phyloP scores from a whole-genome alignment of 2,329 filamentous ascomycete species.

The Botrytis porri region DNA sequence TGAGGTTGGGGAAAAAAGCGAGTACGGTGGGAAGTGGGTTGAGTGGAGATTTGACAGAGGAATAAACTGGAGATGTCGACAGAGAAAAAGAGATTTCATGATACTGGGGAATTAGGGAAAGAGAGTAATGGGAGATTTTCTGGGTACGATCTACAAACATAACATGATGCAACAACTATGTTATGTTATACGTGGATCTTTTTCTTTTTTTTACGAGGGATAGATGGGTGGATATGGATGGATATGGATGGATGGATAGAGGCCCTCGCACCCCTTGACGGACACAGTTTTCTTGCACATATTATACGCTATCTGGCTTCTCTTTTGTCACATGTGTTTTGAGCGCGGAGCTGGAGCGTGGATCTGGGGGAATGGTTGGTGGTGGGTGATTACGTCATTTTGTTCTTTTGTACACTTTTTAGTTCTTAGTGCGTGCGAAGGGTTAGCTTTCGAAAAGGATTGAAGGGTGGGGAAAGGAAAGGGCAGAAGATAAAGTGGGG shows the following conservation, averaged over 20 bases:
- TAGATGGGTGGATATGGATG: not conserved
- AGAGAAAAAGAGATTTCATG: not conserved
- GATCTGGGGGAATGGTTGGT: not conserved
- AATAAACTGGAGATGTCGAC: not conserved
- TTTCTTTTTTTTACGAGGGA: not conserved
- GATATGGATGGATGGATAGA: not conserved
- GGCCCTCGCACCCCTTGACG: not conserved
- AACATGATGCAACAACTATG: not conserved
- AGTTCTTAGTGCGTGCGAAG: not conserved
- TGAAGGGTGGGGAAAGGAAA: not conserved
- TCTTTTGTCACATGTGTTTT: conserved; percentile 8
- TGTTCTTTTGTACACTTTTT: not conserved
- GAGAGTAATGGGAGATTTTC: conserved; percentile 1
- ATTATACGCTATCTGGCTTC: conserved; percentile 1
- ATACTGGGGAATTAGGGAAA: not conserved
- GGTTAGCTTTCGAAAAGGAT: not conserved
- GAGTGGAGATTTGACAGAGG: conserved; percentile 30
- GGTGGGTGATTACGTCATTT: not conserved
- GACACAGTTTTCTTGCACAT: conserved; percentile 11
- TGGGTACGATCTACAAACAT: conserved; percentile 4
- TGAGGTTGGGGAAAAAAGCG: conserved; percentile 39
- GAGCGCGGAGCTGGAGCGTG: not conserved
- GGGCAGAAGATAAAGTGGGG: not conserved
- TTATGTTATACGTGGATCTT: not conserved
- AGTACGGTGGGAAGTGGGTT: conserved; percentile 37